Base-by-base conservation (phyloP, 345 rosid genomes). In the Toxicodendron radicans region DNA sequence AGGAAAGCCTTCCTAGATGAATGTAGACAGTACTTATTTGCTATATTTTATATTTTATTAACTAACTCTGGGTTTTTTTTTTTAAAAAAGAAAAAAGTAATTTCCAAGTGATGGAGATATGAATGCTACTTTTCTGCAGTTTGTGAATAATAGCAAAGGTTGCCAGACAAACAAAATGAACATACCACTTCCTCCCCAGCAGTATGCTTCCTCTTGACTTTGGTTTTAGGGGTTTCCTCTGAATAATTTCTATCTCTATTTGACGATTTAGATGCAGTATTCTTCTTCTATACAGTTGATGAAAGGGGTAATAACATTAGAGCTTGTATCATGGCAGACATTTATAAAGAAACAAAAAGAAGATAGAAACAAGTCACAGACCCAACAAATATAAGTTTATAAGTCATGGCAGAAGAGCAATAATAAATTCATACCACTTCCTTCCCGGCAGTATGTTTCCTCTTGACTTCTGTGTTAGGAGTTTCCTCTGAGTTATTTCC, bases 171-270 rank as follows among this genome's bases (percentile, higher is more conserved):
- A 5, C 51, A 66, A 41, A 13, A 64, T 53, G 30, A 70, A 66
- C 64, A 52, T 84, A 85, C 90, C 83, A 78, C 78, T 78, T 77
- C 85, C 80, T 83, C 85, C 73, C 78, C 76, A 16, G 77, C 74
- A 66, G 86, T 64, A 35, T 57, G 80, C 72, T 64, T 86, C 81
- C 85, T 76, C 69, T 78, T 80, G 73, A 69, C 53, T 74, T 75
- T 76, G 65, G 78, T 77, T 80, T 77, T 80, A 66, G 83, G 76
- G 35, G 78, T 73, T 77, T 83, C 83, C 64, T 78, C 79, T 38
- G 30, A 27, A 43, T 32, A 13, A 75, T 66, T 68, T 68, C 73
- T 83, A 41, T 76, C 83, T 78, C 46, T 54, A 66, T 41, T 52
- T 30, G 76, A 62, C 49, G 68, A 73, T 72, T 73, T 75, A 43